Conservation (phyloP, 768 basidiomycete genomes). For the Termitomyces eurrhizus region DNA sequence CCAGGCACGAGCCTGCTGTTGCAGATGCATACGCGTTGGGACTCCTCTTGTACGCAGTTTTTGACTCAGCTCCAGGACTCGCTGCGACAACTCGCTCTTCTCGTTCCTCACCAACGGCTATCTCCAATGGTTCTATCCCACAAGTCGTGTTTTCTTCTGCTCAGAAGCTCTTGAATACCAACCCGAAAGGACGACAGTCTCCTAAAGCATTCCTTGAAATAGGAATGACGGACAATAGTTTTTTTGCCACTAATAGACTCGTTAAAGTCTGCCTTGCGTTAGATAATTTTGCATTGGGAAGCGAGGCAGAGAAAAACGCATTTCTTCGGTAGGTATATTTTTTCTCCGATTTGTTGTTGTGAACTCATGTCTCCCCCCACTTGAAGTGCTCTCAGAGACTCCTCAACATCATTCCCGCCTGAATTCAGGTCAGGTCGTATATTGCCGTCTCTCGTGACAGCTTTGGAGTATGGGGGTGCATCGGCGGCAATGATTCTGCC, state of each 20-base stretch:
- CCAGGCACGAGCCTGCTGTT: slow-evolving; percentile 50
- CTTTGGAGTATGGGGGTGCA: slow-evolving; percentile 75
- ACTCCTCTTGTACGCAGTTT: slow-evolving; percentile 78
- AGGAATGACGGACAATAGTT: slow-evolving; percentile 79
- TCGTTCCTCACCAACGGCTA: slow-evolving; percentile 73
- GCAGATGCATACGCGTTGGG: slow-evolving; percentile 89
- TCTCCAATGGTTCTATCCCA: slow-evolving; percentile 77
- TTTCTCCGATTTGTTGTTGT: slow-evolving; percentile 1
- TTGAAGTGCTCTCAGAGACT: slow-evolving; percentile 71
- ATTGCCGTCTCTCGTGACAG: slow-evolving; percentile 79
- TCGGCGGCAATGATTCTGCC: slow-evolving; percentile 78
- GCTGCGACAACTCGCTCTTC: slow-evolving; percentile 68
- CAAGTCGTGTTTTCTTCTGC: slow-evolving; percentile 68
- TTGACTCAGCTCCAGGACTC: slow-evolving; percentile 78
- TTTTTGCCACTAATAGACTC: slow-evolving; percentile 79
- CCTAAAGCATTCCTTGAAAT: slow-evolving; percentile 74
- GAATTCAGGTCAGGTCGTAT: slow-evolving; percentile 84
- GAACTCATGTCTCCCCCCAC: slow-evolving; percentile 9
- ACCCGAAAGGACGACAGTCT: slow-evolving; percentile 72
- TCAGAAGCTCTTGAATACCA: slow-evolving; percentile 89
- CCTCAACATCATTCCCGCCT: slow-evolving; percentile 73
- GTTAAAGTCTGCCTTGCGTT: slow-evolving; percentile 83
- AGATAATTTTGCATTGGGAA: slow-evolving; percentile 78
- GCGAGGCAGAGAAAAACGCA: slow-evolving; percentile 73
- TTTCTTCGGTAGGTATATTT: slow-evolving; percentile 55